Evolutionary conservation across 805 yeast genomes (phyloP), one percentile per base, ranked within the genome.

Genomic region (Scheffersomyces ergatensis): DNA sequence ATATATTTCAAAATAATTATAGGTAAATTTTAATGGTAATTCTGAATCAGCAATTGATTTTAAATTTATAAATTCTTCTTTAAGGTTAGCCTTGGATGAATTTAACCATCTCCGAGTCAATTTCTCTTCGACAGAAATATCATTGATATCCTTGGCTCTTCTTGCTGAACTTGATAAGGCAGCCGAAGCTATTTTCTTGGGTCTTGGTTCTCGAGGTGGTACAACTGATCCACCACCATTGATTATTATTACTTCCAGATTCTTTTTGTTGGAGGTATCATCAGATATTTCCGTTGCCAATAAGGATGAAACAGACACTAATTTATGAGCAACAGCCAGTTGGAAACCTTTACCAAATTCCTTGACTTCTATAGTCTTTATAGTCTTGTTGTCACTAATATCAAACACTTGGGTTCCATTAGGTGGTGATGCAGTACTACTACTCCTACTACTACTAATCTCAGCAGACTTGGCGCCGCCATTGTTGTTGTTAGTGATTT

Each of bases 1-100:
- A 44, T 57, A 69, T 48, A 65, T 67, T 42, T 65, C 63, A 40
- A 70, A 68, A 47, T 55, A 70, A 38, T 61, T 65, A 36, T 47
- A 50, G 18, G 58, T 57, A 43, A 67, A 67, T 6, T 48, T 53
- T n/a, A 45, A 25, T 3, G 74, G 69, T 16, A 67, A 49, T 17
- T 55, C 54, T 7, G 42, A 46, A 33, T 60, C 55, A 5, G 50
- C 39, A 24, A 67, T 57, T 11, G 66, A 51, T 39, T 60, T 60
- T 48, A 69, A 57, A 32, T 60, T 67, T 39, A 68, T 59, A 39
- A 57, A 62, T 44, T 70, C 74, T 23, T 62, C 71, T 14, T 46
- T 46, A 15, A 47, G 29, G 29, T 44, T 46, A 4, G 39, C 40
- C 18, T 30, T 24, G 5, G 18, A 14, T 29, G 32, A 14, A 5